Conservation (phyloP, 78 protist genomes). For the Dictyostelium purpureum region DNA sequence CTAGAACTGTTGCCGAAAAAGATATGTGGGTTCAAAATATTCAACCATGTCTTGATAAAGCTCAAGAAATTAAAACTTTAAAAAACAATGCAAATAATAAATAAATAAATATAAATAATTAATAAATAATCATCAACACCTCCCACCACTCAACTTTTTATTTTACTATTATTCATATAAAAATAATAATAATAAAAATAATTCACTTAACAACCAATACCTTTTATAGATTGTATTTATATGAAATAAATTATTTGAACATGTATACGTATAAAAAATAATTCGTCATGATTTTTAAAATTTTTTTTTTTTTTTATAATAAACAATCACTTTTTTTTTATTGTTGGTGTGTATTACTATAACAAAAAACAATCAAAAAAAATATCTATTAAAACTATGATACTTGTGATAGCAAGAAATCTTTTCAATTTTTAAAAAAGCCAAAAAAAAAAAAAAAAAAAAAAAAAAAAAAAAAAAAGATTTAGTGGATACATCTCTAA, state of each 20-base stretch:
- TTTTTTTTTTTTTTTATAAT: too few species aligned
- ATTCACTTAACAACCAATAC: background rate
- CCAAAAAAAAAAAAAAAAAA: background rate
- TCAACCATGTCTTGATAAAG: conserved; percentile 35
- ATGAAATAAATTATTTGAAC: too few species aligned
- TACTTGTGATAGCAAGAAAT: background rate
- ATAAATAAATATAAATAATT: background rate
- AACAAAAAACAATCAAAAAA: too few species aligned
- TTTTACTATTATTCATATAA: background rate
- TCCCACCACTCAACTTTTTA: too few species aligned
- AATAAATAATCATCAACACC: background rate
- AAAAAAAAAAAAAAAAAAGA: background rate
- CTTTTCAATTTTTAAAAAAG: background rate
- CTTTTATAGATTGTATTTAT: too few species aligned
- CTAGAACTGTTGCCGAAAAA: conserved; percentile 53
- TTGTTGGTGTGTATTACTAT: too few species aligned
- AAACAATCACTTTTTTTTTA: too few species aligned
- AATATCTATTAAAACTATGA: background rate
- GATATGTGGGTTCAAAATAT: conserved; percentile 74
- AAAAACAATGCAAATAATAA: conserved; percentile 35
- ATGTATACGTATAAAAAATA: too few species aligned
- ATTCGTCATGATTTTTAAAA: too few species aligned
- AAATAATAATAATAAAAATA: too few species aligned
- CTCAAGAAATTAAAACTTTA: conserved; percentile 46
- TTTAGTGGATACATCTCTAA: too few species aligned